Percentiles rank a stretch among this genome's conserved stretches.
phyloP scores from a whole-genome alignment of 1,139 yeast genomes.

The Saccharomyces hybrid region DNA sequence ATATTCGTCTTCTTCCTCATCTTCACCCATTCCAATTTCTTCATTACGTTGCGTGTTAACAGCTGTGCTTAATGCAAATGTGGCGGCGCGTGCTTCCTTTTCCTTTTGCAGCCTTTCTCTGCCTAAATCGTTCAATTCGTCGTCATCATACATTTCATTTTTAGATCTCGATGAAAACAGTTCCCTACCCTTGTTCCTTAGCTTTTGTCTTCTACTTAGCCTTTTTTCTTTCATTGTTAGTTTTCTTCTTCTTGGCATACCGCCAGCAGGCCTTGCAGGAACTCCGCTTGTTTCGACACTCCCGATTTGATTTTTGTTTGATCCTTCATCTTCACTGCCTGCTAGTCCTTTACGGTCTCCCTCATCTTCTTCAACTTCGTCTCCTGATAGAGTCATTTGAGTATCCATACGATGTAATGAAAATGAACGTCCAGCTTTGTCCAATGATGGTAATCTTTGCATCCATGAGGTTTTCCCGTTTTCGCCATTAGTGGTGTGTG shows the following conservation, averaged over 20 bases:
- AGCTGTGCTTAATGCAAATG: conserved; percentile 33
- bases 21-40: conserved; percentile 2
- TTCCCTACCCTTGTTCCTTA: conserved; percentile 18
- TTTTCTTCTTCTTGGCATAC: conserved; percentile 49
- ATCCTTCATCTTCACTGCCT: conserved; percentile 1
- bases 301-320: conserved; percentile 5
- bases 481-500: conserved; percentile 49
- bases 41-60: conserved; percentile 2
- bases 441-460: conserved; percentile 75
- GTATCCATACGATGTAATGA: conserved; percentile 80
- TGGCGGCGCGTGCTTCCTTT: conserved; percentile 36
- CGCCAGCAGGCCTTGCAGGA: conserved; percentile 75
- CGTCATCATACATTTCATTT: conserved; percentile 23
- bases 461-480: conserved; percentile 69
- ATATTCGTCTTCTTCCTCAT: conserved; percentile 11
- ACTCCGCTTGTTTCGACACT: conserved; percentile 59
- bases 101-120: conserved; percentile 32
- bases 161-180: conserved; percentile 19
- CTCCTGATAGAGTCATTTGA: conserved; percentile 17
- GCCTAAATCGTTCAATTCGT: conserved; percentile 30
- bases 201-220: conserved; percentile 34
- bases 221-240: conserved; percentile 29
- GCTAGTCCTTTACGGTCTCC: conserved; percentile 1
- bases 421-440: conserved; percentile 62
- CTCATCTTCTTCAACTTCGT: conserved; percentile 6